phyloP scores from a whole-genome alignment of 495 filamentous ascomycete species.

The Penicillium longicatenatum region DNA sequence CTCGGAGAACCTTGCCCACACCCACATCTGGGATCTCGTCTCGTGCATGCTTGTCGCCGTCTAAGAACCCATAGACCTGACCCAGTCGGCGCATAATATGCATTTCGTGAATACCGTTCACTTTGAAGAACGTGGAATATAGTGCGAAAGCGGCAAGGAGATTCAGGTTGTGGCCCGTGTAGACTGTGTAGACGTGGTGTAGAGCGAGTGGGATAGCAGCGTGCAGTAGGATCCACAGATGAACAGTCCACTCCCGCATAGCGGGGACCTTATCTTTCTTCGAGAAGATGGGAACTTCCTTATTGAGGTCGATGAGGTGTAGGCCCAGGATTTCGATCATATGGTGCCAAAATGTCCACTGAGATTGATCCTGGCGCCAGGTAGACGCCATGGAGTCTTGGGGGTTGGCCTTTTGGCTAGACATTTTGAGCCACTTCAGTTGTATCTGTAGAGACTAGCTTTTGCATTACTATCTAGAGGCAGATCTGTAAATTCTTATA shows the following conservation, averaged over 20 bases:
- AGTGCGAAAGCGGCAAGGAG: conserved; percentile 21
- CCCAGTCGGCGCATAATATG: conserved; percentile 30
- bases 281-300: conserved; percentile 24
- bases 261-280: conserved; percentile 31
- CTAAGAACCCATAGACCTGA: conserved; percentile 29
- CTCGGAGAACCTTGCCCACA: conserved; percentile 26
- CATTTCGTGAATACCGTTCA: conserved; percentile 30
- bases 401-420: conserved; percentile 17
- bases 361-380: conserved; percentile 28
- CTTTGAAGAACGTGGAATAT: conserved; percentile 28
- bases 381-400: conserved; percentile 33
- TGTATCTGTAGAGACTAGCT: too few relatives aligned
- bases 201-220: conserved; percentile 24
- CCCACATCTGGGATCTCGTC: conserved; percentile 32
- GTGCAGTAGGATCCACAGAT: conserved; percentile 31
- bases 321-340: conserved; percentile 28
- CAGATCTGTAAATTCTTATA: conserved; percentile 10
- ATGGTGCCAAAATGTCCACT: conserved; percentile 27
- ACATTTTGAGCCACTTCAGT: not conserved
- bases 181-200: conserved; percentile 25
- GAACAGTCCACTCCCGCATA: conserved; percentile 24
- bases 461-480: not conserved
- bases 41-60: conserved; percentile 32
- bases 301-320: conserved; percentile 22
- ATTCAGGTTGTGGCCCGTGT: conserved; percentile 18